Conservation (phyloP, 768 basidiomycete genomes). For the Rhizopogon vesiculosus region DNA sequence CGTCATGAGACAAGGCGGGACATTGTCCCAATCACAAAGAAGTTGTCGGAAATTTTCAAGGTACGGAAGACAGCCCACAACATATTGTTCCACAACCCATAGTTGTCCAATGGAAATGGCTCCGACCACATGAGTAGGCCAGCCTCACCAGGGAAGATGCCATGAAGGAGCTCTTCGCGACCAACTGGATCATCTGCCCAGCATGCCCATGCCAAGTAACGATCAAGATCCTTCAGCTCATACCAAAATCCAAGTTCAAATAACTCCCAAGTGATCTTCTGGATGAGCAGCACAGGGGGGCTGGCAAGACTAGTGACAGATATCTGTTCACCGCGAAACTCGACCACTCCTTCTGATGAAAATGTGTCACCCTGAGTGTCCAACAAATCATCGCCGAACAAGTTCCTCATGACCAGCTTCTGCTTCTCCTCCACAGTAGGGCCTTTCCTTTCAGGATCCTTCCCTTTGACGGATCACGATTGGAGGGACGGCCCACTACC, state of each 20-base stretch:
- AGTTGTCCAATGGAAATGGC: too few species aligned
- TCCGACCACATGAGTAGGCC: too few species aligned
- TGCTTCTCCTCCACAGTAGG: neutral
- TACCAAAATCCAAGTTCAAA: slow-evolving; percentile 15
- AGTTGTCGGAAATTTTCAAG: neutral
- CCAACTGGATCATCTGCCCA: neutral
- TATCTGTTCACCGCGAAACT: neutral
- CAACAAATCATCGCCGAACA: slow-evolving; percentile 2
- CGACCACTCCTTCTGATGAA: neutral
- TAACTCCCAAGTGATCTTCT: slow-evolving; percentile 17
- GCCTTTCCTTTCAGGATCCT: neutral
- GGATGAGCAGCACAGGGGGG: neutral
- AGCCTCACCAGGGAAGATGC: neutral
- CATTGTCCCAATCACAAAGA: neutral
- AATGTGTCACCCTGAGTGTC: neutral
- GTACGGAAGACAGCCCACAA: neutral
- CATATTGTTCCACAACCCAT: neutral
- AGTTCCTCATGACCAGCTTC: neutral
- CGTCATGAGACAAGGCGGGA: neutral
- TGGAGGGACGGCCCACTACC: neutral
- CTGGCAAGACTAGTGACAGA: neutral
- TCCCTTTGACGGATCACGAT: neutral
- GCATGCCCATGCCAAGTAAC: neutral
- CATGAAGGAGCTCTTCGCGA: neutral
- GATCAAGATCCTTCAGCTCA: slow-evolving; percentile 13